These are phyloP conservation scores for Zygoascus flipseniorum DNA, from an alignment of 805 yeast genomes.

Conservation along the genomic window DNA sequence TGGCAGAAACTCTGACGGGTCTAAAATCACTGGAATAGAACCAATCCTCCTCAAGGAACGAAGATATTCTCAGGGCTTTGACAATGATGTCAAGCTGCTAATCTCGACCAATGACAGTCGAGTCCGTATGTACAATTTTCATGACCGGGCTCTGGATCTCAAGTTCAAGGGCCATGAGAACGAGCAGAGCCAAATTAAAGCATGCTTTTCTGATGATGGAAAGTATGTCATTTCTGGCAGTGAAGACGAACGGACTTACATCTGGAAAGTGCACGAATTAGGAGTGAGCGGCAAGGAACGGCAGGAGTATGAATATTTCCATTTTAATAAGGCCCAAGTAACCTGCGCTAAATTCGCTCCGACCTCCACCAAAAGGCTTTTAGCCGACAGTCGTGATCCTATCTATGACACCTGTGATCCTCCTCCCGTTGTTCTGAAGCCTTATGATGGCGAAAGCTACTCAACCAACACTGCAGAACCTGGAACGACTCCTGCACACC, in stretches of 20 bases:
- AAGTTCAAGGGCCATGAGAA: slow-evolving; percentile 69
- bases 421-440: slow-evolving; percentile 22
- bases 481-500: slow-evolving; percentile 5
- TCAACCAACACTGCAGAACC: neutral
- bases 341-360: slow-evolving; percentile 80
- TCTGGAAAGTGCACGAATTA: slow-evolving; percentile 50
- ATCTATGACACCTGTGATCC: slow-evolving; percentile 52
- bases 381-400: slow-evolving; percentile 71
- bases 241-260: slow-evolving; percentile 79
- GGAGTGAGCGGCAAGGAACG: slow-evolving; percentile 25
- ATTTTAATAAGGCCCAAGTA: slow-evolving; percentile 65
- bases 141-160: slow-evolving; percentile 47
- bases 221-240: slow-evolving; percentile 65
- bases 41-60: slow-evolving; percentile 19
- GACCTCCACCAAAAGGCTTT: slow-evolving; percentile 47
- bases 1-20: slow-evolving; percentile 32
- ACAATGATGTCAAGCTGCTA: slow-evolving; percentile 37
- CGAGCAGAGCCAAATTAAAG: slow-evolving; percentile 62
- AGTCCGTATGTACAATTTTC: slow-evolving; percentile 54
- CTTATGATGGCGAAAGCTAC: neutral
- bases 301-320: slow-evolving; percentile 58
- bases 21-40: slow-evolving; percentile 72
- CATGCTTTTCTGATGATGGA: slow-evolving; percentile 50
- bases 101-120: slow-evolving; percentile 79
- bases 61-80: slow-evolving; percentile 11